These are phyloP conservation scores for Xerocomus spinulosus DNA, from an alignment of 768 basidiomycete species.

Conservation along the genomic window DNA sequence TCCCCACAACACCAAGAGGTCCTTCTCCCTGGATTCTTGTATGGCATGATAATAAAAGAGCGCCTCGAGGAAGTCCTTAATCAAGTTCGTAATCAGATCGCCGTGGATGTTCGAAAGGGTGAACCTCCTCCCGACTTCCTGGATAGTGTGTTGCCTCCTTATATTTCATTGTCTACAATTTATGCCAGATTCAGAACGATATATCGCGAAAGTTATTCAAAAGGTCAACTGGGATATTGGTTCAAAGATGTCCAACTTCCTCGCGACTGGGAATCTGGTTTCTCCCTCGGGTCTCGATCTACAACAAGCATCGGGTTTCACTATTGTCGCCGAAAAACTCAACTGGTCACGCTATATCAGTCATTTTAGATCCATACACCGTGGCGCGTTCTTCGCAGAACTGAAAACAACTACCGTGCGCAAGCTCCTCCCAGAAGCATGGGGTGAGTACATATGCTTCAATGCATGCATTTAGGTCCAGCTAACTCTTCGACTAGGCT, in stretches of 20 bases:
- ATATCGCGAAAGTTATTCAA: conserved; percentile 68
- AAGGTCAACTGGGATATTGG: conserved; percentile 92
- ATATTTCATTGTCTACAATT: conserved; percentile 1
- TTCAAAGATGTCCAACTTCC: conserved; percentile 83
- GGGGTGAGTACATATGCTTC: conserved; percentile 56
- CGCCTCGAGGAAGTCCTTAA: conserved; percentile 86
- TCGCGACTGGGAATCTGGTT: conserved; percentile 94
- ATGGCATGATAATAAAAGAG: conserved; percentile 98
- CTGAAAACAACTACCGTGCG: conserved; percentile 97
- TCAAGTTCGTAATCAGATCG: conserved; percentile 64
- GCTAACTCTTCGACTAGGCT: conserved; percentile 48
- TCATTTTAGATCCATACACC: conserved; percentile 96
- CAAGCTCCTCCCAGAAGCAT: conserved; percentile 94
- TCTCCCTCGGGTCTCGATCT: conserved; percentile 94
- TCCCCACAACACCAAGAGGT: conserved; percentile 99
- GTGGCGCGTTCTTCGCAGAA: conserved; percentile 98
- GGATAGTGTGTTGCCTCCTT: conserved; percentile 56
- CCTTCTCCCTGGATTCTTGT: conserved; percentile 85
- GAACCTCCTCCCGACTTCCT: conserved; percentile 78
- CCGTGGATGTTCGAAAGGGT: conserved; percentile 69
- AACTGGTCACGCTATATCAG: conserved; percentile 99
- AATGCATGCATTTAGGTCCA: conserved; percentile 1
- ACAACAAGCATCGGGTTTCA: conserved; percentile 97
- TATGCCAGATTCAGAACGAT: conserved; percentile 52
- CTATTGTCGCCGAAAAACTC: conserved; percentile 96